A percentile compares a stretch with the other conserved stretches of the same genome.
Evolutionary conservation across 139 green algal species (phyloP).

Genomic region (Gonium pectorale): DNA sequence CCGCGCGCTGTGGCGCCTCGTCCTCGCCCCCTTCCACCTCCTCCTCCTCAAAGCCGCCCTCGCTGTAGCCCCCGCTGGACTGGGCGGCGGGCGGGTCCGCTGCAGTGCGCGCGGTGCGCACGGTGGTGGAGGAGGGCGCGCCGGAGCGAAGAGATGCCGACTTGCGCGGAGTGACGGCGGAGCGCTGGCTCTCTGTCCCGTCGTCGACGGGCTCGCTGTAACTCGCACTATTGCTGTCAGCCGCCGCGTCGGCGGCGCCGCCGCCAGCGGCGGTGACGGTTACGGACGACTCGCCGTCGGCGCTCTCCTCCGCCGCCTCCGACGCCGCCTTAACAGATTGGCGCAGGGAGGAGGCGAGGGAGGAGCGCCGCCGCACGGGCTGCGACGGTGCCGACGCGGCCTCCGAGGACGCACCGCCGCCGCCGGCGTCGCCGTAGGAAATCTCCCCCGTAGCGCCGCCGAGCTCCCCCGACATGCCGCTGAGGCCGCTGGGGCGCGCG

Average conservation of each 20-base stretch:
- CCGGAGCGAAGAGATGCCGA: no score
- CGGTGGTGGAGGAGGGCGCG: no score
- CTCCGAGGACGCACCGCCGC: not conserved
- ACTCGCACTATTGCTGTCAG: no score
- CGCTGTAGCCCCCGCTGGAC: not conserved
- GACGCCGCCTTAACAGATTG: not conserved
- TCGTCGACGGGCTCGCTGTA: no score
- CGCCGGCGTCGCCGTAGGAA: not conserved
- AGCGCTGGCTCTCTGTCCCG: no score
- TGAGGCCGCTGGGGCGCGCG: not conserved
- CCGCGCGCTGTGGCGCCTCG: not conserved
- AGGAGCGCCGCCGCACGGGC: constrained; percentile 5
- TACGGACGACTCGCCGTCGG: no score
- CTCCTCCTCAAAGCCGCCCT: constrained; percentile 22
- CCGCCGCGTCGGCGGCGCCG: no score
- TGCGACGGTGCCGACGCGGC: not conserved
- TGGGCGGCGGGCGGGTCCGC: no score
- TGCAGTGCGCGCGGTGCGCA: not conserved
- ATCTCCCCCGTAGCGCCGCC: no score
- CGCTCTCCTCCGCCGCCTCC: not conserved
- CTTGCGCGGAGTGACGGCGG: no score
- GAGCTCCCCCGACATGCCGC: not conserved
- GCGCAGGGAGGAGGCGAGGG: constrained; percentile 10
- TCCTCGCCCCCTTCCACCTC: not conserved
- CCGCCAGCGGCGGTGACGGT: no score